phyloP scores from a whole-genome alignment of 108 stramenopile species.

The Nitzschia sp. region DNA sequence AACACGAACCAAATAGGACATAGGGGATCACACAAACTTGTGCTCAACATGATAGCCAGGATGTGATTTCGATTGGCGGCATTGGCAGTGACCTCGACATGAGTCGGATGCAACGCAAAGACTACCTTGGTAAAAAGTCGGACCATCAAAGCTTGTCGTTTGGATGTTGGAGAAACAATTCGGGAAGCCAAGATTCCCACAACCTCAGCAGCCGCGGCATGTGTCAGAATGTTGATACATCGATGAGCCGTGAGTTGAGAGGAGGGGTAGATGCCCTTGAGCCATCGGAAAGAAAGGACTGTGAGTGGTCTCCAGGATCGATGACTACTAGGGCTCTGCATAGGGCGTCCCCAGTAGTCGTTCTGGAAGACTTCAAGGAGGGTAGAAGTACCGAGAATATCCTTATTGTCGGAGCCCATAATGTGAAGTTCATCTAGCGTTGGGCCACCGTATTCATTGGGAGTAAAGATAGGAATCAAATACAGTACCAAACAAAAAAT shows the following conservation, averaged over 20 bases:
- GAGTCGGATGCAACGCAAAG: constrained; percentile 72
- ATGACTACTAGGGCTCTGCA: constrained; percentile 46
- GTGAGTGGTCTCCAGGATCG: constrained; percentile 73
- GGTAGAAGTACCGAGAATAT: constrained; percentile 34
- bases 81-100: constrained; percentile 83
- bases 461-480: constrained; percentile 37
- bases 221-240: constrained; percentile 65
- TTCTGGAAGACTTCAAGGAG: constrained; percentile 36
- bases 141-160: constrained; percentile 17
- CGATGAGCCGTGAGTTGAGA: constrained; percentile 63
- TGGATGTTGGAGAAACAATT: constrained; percentile 27
- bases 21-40: constrained; percentile 38
- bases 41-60: constrained; percentile 55
- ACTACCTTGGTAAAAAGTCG: constrained; percentile 48
- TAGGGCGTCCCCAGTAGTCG: constrained; percentile 68
- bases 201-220: constrained; percentile 58
- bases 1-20: constrained; percentile 31
- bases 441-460: constrained; percentile 31
- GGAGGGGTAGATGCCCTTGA: constrained; percentile 7
- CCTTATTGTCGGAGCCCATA: constrained; percentile 46
- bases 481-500: constrained; percentile 38
- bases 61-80: constrained; percentile 84
- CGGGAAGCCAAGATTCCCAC: constrained; percentile 51
- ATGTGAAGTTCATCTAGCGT: constrained; percentile 77
- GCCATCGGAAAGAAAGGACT: constrained; percentile 68